Evolutionary conservation across 371 early-diverging fungal genomes (phyloP), one percentile per base, ranked within the genome.

Genomic region (Chytridium lagenaria): DNA sequence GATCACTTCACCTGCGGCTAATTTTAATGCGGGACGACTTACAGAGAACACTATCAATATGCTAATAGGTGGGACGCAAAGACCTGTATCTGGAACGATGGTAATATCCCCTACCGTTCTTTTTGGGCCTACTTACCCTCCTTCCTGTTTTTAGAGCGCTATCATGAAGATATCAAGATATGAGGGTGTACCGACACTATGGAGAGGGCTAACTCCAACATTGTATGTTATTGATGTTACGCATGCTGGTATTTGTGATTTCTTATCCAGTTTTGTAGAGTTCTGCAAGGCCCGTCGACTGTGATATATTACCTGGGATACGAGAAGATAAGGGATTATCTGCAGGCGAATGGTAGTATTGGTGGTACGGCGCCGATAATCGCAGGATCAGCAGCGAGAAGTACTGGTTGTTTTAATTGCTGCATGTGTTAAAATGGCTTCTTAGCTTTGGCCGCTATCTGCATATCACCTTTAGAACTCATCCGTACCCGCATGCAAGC

Each of bases 251-350:
- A 2, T 28, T 1, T 15, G 51, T 26, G 1, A 39, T 51, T 51
- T 67, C 40, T 49, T 39, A 0, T 36, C 7, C 64, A 7, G 39
- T 1, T 34, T 36, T 30, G 19, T 59, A 85, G 86, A 1, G 77
- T 92, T 50, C 94, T 95, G 89, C 91, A 94, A 7, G 88, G 95
- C 0, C 98, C 98, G 0, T 89, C 96, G 16, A 97, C 95, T 2
- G 91, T 95, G 28, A 90, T 96, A 26, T 98, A 98, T 72, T 97
- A 94, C 85, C 90, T 94, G 1, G 97, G 97, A 2, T 98, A 97
- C 78, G 98, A 98, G 77, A 84, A 89, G 57, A 72, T 96, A 34
- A 87, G 92, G 63, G 92, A 91, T 67, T 61, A 70, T 31, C 55
- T 94, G 50, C 3, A 31, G 44, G 44, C 61, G 36, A 59, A 49